Evolutionary conservation across 2,329 filamentous ascomycete genomes (phyloP), one percentile per base, ranked within the genome.

Genomic region (Metarhizium anisopliae): DNA sequence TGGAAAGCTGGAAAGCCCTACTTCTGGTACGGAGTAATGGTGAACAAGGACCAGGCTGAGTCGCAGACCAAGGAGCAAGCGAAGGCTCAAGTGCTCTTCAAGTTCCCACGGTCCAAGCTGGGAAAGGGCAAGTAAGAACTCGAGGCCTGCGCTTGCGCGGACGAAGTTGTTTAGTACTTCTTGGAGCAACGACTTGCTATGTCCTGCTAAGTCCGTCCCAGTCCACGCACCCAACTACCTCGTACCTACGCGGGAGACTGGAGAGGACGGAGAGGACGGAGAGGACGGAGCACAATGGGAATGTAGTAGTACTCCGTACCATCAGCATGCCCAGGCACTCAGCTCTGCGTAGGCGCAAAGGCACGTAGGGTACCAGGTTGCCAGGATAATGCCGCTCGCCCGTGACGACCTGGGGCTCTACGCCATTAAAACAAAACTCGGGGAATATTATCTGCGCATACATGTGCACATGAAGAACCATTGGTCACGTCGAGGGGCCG

Each of bases 391-490:
- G 45, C 8, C 20, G 45, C 45, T 49, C 25, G 65, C 62, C 64
- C 65, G 66, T 67, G 65, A 66, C 70, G 70, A 70, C 71, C 69
- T 70, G 72, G 74, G 72, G 70, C 70, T 73, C 70, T 72, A 71
- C 68, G 70, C 69, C 67, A 70, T 68, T 71, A 72, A 72, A 72
- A 73, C 66, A 72, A 73, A 67, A 72, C 71, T 75, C 73, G 74
- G 74, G 57, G 72, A 75, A 73, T 76, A 76, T 75, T 71, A 72
- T 73, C 68, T 75, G 45, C n/a, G 11, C 25, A 49, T 49, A 30
- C 35, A 36, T 36, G 35, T 47, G 43, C 18, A 47, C 43, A 25
- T 47, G 18, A 25, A n/a, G 43, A 6, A 25, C 43, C 18, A 47
- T 20, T 47, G n/a, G 43, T 7, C 43, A 29, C 7, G 45, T 30